Evolutionary conservation across 164 flowering plant genomes (phyloP).

Genomic region (Sextonia rubra): DNA sequence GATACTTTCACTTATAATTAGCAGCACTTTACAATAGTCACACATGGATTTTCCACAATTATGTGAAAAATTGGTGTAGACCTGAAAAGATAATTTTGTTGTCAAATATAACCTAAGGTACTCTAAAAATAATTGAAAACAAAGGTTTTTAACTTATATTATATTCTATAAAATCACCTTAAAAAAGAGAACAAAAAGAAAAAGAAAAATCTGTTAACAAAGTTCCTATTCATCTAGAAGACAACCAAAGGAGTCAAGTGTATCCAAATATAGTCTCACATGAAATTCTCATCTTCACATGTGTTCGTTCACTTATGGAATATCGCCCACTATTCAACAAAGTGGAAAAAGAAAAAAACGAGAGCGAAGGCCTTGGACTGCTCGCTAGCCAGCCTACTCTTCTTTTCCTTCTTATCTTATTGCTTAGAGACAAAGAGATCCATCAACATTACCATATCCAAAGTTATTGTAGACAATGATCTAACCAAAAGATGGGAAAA

Average conservation of each 20-base stretch:
- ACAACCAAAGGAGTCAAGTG: neutral
- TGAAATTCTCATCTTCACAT: neutral
- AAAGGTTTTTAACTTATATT: no score
- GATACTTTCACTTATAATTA: no score
- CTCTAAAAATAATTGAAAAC: no score
- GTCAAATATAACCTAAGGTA: no score
- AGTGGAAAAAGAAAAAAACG: neutral
- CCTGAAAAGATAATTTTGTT: no score
- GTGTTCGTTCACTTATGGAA: slow-evolving; percentile 5
- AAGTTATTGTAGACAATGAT: slow-evolving; percentile 1
- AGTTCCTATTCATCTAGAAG: neutral
- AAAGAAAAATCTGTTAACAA: no score
- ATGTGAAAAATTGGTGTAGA: no score
- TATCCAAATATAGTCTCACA: neutral
- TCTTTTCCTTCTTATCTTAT: neutral
- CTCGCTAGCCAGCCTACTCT: slow-evolving; percentile 9
- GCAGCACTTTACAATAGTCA: no score
- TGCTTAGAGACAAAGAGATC: slow-evolving; percentile 7
- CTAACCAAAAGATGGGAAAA: neutral
- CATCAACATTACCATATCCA: neutral
- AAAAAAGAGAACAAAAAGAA: no score
- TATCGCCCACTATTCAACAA: slow-evolving; percentile 5
- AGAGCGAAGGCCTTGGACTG: slow-evolving; percentile 1
- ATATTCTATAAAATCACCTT: no score
- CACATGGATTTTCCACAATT: no score